Percentiles rank a stretch among this genome's conserved stretches.
Evolutionary conservation across 2,329 filamentous ascomycete genomes (phyloP).

Genomic region (Apiospora arundinis): DNA sequence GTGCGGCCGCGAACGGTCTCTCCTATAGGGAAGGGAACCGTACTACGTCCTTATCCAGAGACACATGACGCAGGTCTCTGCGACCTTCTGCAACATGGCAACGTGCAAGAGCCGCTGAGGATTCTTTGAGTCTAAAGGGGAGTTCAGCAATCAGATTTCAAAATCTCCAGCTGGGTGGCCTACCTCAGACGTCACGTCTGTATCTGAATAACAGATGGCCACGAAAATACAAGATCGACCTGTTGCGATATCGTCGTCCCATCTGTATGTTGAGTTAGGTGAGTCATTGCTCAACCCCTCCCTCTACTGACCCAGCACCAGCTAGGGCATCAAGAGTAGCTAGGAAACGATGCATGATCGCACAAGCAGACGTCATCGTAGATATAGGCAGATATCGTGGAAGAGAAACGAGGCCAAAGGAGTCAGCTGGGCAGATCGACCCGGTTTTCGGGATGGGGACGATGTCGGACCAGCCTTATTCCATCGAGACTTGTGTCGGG

Average conservation of each 20-base stretch:
- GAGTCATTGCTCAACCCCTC: neutral
- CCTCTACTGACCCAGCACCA: neutral
- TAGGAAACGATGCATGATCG: neutral
- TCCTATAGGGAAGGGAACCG: neutral
- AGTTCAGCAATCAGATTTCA: neutral
- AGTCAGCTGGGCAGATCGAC: conserved; percentile 6
- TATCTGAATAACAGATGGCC: neutral
- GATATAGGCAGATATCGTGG: neutral
- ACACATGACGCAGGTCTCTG: neutral
- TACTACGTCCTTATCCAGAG: neutral
- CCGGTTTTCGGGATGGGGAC: neutral
- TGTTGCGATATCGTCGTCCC: neutral
- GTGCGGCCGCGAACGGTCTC: neutral
- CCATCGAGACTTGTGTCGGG: neutral
- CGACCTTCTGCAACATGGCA: neutral
- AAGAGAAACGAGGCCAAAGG: neutral
- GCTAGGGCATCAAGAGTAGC: neutral
- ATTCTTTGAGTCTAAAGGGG: neutral
- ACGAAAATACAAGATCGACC: neutral
- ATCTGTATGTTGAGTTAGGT: neutral
- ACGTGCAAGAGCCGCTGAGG: neutral
- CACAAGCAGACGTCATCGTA: neutral
- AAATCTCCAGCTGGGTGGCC: neutral
- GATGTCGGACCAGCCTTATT: neutral
- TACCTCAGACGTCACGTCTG: neutral